Conservation (phyloP, 768 basidiomycete genomes). For the Asterophora lycoperdoides region DNA sequence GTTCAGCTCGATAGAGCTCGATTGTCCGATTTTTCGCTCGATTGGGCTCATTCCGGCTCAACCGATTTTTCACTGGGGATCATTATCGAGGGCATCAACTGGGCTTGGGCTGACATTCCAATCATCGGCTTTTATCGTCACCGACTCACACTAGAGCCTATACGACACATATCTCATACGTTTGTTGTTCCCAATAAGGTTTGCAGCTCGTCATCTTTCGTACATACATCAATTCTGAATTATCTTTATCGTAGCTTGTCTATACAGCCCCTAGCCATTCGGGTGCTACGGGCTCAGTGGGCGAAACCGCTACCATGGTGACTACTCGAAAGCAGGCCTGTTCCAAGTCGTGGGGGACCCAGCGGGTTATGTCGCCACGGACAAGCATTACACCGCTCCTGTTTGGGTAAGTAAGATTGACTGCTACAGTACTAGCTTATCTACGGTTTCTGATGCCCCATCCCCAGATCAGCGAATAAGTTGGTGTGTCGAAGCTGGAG, state of each 20-base stretch:
- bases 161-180: constrained; percentile 10
- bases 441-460: background rate
- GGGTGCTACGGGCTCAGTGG: constrained; percentile 15
- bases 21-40: no score
- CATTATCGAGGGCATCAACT: constrained; percentile 17
- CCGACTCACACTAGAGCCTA: constrained; percentile 15
- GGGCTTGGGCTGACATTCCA: constrained; percentile 15
- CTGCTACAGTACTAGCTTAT: background rate
- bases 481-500: constrained; percentile 12
- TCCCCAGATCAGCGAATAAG: constrained; percentile 15
- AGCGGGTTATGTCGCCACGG: constrained; percentile 13
- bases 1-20: no score
- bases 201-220: background rate
- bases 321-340: constrained; percentile 10
- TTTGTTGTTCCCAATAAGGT: constrained; percentile 13
- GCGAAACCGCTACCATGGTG: constrained; percentile 14
- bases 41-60: no score
- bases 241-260: constrained; percentile 1
- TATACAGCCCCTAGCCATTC: constrained; percentile 15
- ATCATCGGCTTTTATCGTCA: constrained; percentile 15
- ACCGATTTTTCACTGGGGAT: no score
- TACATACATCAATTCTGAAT: background rate
- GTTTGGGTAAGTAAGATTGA: constrained; percentile 7
- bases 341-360: constrained; percentile 10
- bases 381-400: constrained; percentile 15